These are phyloP conservation scores for Rubroboletus satanas DNA, from an alignment of 768 basidiomycete species.

Conservation along the genomic window DNA sequence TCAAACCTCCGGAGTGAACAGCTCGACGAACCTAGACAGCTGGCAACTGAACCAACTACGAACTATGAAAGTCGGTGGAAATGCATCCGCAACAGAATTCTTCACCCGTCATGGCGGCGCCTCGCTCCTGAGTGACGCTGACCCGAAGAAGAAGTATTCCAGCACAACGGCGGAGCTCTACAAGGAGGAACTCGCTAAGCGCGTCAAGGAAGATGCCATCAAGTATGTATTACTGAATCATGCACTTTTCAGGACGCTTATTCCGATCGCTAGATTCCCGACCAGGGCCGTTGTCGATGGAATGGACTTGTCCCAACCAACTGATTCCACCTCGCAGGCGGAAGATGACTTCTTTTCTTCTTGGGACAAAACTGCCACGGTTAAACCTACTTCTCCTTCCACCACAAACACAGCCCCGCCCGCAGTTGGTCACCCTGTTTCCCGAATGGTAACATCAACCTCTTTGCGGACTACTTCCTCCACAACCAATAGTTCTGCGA, in stretches of 20 bases:
- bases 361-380: slow-evolving; percentile 82
- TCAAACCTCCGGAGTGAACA: slow-evolving; percentile 34
- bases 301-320: slow-evolving; percentile 43
- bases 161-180: slow-evolving; percentile 81
- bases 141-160: slow-evolving; percentile 88
- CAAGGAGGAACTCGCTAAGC: slow-evolving; percentile 82
- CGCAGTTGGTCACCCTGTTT: slow-evolving; percentile 50
- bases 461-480: slow-evolving; percentile 47
- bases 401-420: slow-evolving; percentile 53
- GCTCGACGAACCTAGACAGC: slow-evolving; percentile 93
- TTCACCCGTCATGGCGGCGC: slow-evolving; percentile 84
- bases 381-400: slow-evolving; percentile 50
- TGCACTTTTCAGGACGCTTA: background rate
- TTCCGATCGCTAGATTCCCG: slow-evolving; percentile 54
- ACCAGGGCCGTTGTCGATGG: slow-evolving; percentile 80
- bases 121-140: slow-evolving; percentile 62
- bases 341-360: slow-evolving; percentile 97
- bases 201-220: slow-evolving; percentile 70
- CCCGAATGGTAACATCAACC: slow-evolving; percentile 66
- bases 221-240: slow-evolving; percentile 44
- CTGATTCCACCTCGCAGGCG: slow-evolving; percentile 41
- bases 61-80: slow-evolving; percentile 95
- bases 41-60: slow-evolving; percentile 92
- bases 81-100: slow-evolving; percentile 81
- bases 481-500: slow-evolving; percentile 29